A percentile compares a stretch with the other conserved stretches of the same genome.
Evolutionary conservation across 352 stramenopile genomes (phyloP).

Genomic region (Phytophthora multivora): DNA sequence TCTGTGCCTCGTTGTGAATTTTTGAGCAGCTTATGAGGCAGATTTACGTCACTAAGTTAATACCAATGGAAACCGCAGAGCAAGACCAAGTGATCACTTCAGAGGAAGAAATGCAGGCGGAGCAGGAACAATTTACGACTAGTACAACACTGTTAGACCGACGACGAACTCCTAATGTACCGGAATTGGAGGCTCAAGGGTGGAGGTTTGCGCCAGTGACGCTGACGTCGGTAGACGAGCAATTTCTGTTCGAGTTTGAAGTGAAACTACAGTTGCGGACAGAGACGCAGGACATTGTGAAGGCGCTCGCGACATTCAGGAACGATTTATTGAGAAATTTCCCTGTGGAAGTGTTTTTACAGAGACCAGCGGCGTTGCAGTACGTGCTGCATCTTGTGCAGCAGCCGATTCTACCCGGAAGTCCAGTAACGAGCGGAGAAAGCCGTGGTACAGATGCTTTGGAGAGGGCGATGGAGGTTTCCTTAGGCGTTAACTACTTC

Average conservation of each 20-base stretch:
- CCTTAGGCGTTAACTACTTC: slow-evolving; percentile 77
- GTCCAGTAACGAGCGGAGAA: neutral
- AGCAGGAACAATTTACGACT: neutral
- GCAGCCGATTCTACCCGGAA: slow-evolving; percentile 54
- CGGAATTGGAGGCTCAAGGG: slow-evolving; percentile 39
- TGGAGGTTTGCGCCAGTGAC: slow-evolving; percentile 64
- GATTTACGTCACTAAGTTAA: slow-evolving; percentile 42
- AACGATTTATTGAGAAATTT: slow-evolving; percentile 69
- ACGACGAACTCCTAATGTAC: slow-evolving; percentile 15
- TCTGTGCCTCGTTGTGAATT: slow-evolving; percentile 7
- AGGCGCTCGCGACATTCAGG: slow-evolving; percentile 53
- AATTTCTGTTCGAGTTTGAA: slow-evolving; percentile 82
- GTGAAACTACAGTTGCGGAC: slow-evolving; percentile 67
- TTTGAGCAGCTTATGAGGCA: slow-evolving; percentile 42
- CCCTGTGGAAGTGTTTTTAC: slow-evolving; percentile 70
- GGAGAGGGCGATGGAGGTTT: slow-evolving; percentile 35
- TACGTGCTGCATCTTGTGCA: slow-evolving; percentile 69
- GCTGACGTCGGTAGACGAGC: slow-evolving; percentile 66
- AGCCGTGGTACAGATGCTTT: neutral
- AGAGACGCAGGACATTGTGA: slow-evolving; percentile 51
- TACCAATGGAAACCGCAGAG: neutral
- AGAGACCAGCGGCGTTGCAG: slow-evolving; percentile 59
- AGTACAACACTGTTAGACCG: slow-evolving; percentile 1
- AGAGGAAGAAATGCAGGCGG: slow-evolving; percentile 1
- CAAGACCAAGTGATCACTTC: neutral